Conservation (phyloP, 2,329 filamentous ascomycete species). For the Raffaelea albimanens region DNA sequence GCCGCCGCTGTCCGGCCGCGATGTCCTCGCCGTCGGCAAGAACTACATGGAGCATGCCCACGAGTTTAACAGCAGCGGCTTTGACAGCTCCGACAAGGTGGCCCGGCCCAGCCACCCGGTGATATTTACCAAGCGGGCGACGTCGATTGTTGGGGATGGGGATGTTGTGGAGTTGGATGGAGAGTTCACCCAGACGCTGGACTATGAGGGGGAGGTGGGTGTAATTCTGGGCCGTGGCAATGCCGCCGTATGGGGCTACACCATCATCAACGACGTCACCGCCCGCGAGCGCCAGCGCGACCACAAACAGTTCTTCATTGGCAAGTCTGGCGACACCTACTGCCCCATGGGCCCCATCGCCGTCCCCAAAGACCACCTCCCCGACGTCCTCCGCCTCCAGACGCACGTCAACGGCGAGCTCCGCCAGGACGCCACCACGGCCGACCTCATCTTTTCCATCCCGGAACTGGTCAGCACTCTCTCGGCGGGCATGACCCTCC, state of each 20-base stretch:
- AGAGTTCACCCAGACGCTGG: conserved; percentile 17
- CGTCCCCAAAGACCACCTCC: conserved; percentile 33
- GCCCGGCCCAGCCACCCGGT: conserved; percentile 4
- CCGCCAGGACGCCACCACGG: conserved; percentile 32
- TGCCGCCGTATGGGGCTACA: conserved; percentile 43
- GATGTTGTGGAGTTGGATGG: background rate
- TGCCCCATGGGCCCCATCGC: conserved; percentile 38
- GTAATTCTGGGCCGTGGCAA: conserved; percentile 44
- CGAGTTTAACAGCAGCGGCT: conserved; percentile 4
- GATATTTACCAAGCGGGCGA: conserved; percentile 3
- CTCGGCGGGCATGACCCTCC: conserved; percentile 31
- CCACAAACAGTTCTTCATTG: conserved; percentile 52
- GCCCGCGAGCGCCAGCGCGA: conserved; percentile 41
- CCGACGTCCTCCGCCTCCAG: conserved; percentile 28
- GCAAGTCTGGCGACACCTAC: conserved; percentile 45
- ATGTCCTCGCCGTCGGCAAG: conserved; percentile 4
- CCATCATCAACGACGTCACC: conserved; percentile 45
- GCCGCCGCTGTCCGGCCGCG: background rate
- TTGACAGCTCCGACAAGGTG: conserved; percentile 3
- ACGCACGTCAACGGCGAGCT: conserved; percentile 36
- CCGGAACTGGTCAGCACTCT: conserved; percentile 30
- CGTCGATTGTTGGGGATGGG: conserved; percentile 1
- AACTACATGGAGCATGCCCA: conserved; percentile 6
- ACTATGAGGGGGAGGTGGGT: conserved; percentile 49
- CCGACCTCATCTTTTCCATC: conserved; percentile 36